A percentile compares a stretch with the other conserved stretches of the same genome.
Conservation (phyloP, 1,139 yeast species). For the Taphrina betulina region DNA sequence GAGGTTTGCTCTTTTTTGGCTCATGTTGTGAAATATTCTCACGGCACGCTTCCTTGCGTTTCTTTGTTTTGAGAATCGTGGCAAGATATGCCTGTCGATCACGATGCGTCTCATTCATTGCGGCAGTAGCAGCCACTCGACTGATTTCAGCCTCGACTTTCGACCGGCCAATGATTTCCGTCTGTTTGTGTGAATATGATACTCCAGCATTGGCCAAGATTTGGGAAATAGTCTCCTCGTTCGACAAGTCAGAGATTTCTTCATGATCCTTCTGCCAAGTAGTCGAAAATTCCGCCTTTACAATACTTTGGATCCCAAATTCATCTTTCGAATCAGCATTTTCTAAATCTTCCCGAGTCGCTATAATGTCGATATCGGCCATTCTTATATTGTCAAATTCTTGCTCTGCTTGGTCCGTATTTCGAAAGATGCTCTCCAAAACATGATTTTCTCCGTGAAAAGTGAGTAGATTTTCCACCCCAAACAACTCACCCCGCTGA, state of each 20-base stretch:
- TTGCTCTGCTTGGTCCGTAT: constrained; percentile 30
- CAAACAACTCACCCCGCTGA: constrained; percentile 37
- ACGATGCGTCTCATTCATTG: background rate
- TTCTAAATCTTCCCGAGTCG: background rate
- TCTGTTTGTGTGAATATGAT: constrained; percentile 34
- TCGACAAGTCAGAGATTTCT: background rate
- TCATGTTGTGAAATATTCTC: too few relatives aligned
- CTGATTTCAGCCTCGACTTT: constrained; percentile 32
- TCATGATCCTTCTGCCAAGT: background rate
- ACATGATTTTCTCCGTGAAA: constrained; percentile 28
- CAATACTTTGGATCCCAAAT: constrained; percentile 6
- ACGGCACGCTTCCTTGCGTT: too few relatives aligned
- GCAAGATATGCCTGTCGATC: constrained; percentile 17
- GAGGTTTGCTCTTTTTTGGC: too few relatives aligned
- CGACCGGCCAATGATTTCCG: constrained; percentile 35
- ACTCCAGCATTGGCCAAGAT: constrained; percentile 36
- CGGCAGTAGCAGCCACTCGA: constrained; percentile 25
- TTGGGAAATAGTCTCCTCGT: constrained; percentile 34
- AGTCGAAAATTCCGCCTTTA: constrained; percentile 4
- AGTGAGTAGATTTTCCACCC: constrained; percentile 34
- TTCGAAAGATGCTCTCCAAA: constrained; percentile 34
- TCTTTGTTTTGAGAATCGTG: too few relatives aligned
- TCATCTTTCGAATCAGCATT: constrained; percentile 6
- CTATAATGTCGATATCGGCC: constrained; percentile 6
- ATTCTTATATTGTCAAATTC: constrained; percentile 11